phyloP scores from a whole-genome alignment of 192 early-diverging fungal genomes.

The Coemansia sp. region DNA sequence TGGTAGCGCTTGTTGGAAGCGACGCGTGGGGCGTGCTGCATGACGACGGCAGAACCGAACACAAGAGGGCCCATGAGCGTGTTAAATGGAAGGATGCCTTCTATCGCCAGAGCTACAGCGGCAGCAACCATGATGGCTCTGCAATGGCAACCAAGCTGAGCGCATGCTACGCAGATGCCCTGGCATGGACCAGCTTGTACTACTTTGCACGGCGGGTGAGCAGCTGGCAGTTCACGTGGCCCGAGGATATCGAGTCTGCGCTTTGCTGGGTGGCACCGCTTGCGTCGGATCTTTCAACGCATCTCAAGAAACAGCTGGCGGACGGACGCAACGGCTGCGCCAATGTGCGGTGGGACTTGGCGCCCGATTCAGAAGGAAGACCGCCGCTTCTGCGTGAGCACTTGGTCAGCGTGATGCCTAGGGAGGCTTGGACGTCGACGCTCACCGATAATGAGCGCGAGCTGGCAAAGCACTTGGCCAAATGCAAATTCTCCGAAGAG shows the following conservation, averaged over 20 bases:
- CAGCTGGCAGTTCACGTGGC: slow-evolving; percentile 47
- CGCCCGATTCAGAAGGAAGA: slow-evolving; percentile 2
- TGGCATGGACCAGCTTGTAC: slow-evolving; percentile 38
- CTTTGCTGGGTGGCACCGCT: slow-evolving; percentile 18
- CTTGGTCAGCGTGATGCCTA: slow-evolving; percentile 34
- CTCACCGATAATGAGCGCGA: slow-evolving; percentile 1
- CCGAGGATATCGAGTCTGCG: slow-evolving; percentile 15
- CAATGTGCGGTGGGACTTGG: slow-evolving; percentile 3
- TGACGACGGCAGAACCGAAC: slow-evolving; percentile 26
- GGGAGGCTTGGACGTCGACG: slow-evolving; percentile 13
- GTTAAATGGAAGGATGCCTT: slow-evolving; percentile 16
- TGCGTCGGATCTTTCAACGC: slow-evolving; percentile 26
- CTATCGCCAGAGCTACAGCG: slow-evolving; percentile 17
- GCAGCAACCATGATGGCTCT: background rate
- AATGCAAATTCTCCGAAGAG: slow-evolving; percentile 10
- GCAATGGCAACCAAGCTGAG: background rate
- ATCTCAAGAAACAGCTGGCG: slow-evolving; percentile 3
- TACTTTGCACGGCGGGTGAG: slow-evolving; percentile 32
- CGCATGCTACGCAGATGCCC: slow-evolving; percentile 19
- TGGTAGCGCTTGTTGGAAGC: slow-evolving; percentile 21
- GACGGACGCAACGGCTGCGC: too few species aligned
- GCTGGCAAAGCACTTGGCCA: slow-evolving; percentile 14
- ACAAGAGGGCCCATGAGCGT: slow-evolving; percentile 8
- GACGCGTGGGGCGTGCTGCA: slow-evolving; percentile 29
- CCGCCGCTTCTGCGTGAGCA: slow-evolving; percentile 35